Conservation (phyloP, 106 monocot genomes). For the Acanthochlamys bracteata region DNA sequence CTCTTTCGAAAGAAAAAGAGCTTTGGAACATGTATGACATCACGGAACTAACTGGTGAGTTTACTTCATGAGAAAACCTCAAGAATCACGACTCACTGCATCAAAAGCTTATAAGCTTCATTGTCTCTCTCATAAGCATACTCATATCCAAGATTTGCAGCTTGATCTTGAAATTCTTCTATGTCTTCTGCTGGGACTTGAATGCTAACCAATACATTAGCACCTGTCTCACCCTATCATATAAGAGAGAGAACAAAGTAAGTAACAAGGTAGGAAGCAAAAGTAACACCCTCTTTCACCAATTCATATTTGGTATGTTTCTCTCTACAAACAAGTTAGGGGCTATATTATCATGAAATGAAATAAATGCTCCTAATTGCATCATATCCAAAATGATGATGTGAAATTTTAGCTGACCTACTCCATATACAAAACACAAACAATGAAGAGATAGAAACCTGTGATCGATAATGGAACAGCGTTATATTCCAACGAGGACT, state of each 20-base stretch:
- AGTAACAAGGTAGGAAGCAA: not conserved
- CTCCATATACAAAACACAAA: not conserved
- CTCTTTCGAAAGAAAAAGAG: too few species aligned
- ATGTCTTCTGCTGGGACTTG: constrained; percentile 61
- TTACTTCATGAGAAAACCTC: too few species aligned
- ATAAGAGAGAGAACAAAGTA: not conserved
- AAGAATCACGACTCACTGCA: constrained; percentile 48
- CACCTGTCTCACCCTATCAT: constrained; percentile 67
- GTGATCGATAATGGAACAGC: constrained; percentile 88
- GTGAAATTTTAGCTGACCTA: not conserved
- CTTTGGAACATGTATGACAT: too few species aligned
- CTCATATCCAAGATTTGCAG: constrained; percentile 65
- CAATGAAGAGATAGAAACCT: constrained; percentile 32
- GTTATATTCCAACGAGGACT: constrained; percentile 96
- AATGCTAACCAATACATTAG: constrained; percentile 83
- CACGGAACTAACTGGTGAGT: too few species aligned
- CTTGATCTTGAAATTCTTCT: constrained; percentile 48
- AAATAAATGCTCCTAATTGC: too few species aligned
- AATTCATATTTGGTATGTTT: not conserved
- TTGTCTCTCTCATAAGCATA: constrained; percentile 56
- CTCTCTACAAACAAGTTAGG: not conserved
- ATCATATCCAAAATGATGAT: too few species aligned
- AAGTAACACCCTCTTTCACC: not conserved
- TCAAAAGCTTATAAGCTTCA: constrained; percentile 57
- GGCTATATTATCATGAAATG: not conserved